Percentiles rank a stretch among this genome's conserved stretches.
Conservation (phyloP, 2,329 filamentous ascomycete species). For the Trichophaea hybrida region DNA sequence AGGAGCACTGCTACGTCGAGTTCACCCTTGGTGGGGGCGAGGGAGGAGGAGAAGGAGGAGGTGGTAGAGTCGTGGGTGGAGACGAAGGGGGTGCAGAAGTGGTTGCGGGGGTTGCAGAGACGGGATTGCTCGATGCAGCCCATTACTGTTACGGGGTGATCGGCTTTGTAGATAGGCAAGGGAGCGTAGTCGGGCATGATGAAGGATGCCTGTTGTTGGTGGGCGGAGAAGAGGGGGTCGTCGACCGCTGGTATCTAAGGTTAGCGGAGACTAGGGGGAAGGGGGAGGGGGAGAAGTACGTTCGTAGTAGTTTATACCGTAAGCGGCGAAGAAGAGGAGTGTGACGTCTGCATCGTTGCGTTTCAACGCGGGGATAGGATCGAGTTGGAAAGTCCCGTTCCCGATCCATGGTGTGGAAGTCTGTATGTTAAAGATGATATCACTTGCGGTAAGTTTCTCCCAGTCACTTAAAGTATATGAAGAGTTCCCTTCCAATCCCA, state of each 20-base stretch:
- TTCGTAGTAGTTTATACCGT: not conserved
- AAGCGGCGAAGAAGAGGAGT: not conserved
- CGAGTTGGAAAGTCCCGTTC: not conserved
- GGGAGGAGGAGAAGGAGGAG: not conserved
- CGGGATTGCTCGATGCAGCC: slow-evolving; percentile 1
- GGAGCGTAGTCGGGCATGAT: not conserved
- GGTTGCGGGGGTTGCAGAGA: not conserved
- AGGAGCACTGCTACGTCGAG: not conserved
- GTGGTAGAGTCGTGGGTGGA: not conserved
- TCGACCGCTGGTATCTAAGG: not conserved
- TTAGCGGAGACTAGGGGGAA: not conserved
- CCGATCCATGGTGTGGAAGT: slow-evolving; percentile 1
- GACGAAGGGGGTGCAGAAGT: not conserved
- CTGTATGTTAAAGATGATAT: not conserved
- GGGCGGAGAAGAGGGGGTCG: not conserved
- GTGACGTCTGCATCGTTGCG: not conserved
- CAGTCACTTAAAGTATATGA: not conserved
- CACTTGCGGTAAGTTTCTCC: not conserved
- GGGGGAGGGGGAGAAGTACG: not conserved
- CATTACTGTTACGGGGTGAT: not conserved
- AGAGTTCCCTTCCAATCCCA: not conserved
- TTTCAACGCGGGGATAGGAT: not conserved
- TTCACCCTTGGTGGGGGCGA: not conserved
- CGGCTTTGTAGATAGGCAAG: not conserved
- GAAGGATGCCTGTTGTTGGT: not conserved